phyloP scores from a whole-genome alignment of 306 rosid genomes.

The Cicer arietinum region DNA sequence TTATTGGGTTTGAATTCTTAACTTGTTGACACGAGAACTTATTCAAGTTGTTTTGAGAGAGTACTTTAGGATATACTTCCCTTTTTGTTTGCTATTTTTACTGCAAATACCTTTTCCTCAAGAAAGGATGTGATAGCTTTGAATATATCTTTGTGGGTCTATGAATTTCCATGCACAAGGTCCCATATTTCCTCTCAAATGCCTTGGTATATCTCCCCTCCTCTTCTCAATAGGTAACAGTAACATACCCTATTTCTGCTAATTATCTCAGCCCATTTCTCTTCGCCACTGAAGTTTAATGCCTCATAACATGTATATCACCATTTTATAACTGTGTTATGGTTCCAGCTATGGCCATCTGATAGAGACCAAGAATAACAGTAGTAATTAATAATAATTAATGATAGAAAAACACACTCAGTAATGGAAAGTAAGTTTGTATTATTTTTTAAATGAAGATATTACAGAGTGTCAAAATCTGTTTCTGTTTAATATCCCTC shows the following conservation, averaged over 20 bases:
- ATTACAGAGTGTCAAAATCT: no score
- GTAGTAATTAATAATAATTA: no score
- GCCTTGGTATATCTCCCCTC: not conserved
- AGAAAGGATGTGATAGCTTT: not conserved
- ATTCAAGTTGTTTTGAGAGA: not conserved
- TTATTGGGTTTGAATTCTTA: conserved; percentile 12
- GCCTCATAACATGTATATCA: no score
- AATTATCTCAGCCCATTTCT: not conserved
- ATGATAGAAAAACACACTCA: no score
- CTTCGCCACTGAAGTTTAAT: no score
- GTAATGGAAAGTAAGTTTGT: no score
- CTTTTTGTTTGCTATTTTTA: not conserved
- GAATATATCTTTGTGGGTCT: not conserved
- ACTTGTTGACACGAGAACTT: not conserved
- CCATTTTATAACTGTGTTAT: no score
- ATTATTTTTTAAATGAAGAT: no score
- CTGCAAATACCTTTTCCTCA: not conserved
- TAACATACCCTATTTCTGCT: not conserved
- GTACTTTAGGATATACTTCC: not conserved
- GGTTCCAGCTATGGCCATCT: no score
- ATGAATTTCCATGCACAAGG: not conserved
- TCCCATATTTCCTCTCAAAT: not conserved
- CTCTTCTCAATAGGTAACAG: not conserved
- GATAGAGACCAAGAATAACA: no score
- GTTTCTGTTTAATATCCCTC: no score